Base-by-base conservation (phyloP, 1,284 basidiomycete genomes). In the Apiotrichum mycotoxinovorans region DNA sequence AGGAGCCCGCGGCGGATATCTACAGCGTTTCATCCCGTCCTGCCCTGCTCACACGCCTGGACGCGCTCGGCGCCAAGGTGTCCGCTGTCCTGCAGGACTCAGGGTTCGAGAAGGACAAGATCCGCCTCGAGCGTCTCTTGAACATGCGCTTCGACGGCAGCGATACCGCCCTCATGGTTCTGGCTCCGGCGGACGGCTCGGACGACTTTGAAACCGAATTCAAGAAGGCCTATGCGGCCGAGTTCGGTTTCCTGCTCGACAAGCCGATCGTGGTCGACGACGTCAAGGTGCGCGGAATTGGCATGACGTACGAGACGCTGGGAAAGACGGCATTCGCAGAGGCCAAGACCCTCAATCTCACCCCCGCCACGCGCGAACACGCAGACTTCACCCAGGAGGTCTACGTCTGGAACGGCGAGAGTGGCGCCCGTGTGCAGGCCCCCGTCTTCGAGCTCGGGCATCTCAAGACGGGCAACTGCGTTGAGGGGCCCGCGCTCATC, bases 171-270 rank as follows among this genome's bases (percentile, higher is more conserved):
- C 75, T 97, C 60, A 95, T 96, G 91, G 85, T 92, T 1, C 57
- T 43, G 26, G 61, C 63, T 80, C 81, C 17, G 9, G 62, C 83
- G 54, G 84, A 83, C 12, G 85, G 87, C 66, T 22, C 23, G 8
- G 51, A 52, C 46, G 88, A 93, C 71, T 92, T 88, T 72, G 86
- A 87, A 67, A 80, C 80, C 0, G 88, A 85, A 7, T 98, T 97
- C 80, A 85, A 83, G 71, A 76, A 82, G 48, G 81, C 83, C 51
- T 91, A 93, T 77, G 87, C 85, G 75, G 76, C 84, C 22, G 89
- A 93, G 75, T 98, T 98, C 70, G 95, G 94, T 1, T 98, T 98
- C 79, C 78, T 94, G 59, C 80, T 97, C 23, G 87, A 90, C 58
- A 88, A 88, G 66, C 79, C 79, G 22, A 83, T 97, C 65, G 83